Conservation (phyloP, 805 yeast genomes). For the Candida sphagnicola region DNA sequence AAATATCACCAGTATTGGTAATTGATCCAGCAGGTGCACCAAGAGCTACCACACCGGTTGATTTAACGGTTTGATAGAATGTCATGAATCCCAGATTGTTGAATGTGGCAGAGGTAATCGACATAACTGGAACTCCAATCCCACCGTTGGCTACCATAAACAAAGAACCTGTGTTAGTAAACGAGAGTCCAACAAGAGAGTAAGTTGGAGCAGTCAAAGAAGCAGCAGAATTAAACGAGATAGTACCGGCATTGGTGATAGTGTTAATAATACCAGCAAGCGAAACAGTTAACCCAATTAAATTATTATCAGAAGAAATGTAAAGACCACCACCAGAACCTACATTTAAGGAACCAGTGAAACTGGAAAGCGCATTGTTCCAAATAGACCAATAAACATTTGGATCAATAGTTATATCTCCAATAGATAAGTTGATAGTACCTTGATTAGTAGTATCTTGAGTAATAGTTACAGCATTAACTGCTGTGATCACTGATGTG, state of each 20-base stretch:
- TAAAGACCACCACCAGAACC: slow-evolving; percentile 14
- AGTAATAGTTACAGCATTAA: background rate
- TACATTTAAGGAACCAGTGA: slow-evolving; percentile 11
- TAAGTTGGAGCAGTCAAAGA: slow-evolving; percentile 12
- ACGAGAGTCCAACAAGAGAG: slow-evolving; percentile 7
- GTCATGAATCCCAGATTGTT: slow-evolving; percentile 12
- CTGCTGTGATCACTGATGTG: slow-evolving; percentile 1
- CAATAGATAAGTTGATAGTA: slow-evolving; percentile 3
- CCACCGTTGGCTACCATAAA: slow-evolving; percentile 12
- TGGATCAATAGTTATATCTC: slow-evolving; percentile 8
- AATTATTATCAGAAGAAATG: slow-evolving; percentile 9
- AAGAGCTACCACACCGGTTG: slow-evolving; percentile 9
- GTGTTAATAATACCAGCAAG: slow-evolving; percentile 7
- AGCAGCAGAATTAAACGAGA: slow-evolving; percentile 13
- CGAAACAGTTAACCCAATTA: slow-evolving; percentile 12
- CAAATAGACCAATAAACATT: slow-evolving; percentile 16
- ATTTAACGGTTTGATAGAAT: slow-evolving; percentile 9
- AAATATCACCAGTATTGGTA: slow-evolving; percentile 18
- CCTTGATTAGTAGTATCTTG: slow-evolving; percentile 2
- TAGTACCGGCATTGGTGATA: slow-evolving; percentile 18
- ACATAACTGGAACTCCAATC: slow-evolving; percentile 9
- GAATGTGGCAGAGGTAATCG: slow-evolving; percentile 9
- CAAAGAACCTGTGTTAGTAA: slow-evolving; percentile 14
- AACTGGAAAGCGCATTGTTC: slow-evolving; percentile 8
- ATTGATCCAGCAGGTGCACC: slow-evolving; percentile 10